Conservation (phyloP, 345 rosid species). For the Cardamine chenopodiifolia region DNA sequence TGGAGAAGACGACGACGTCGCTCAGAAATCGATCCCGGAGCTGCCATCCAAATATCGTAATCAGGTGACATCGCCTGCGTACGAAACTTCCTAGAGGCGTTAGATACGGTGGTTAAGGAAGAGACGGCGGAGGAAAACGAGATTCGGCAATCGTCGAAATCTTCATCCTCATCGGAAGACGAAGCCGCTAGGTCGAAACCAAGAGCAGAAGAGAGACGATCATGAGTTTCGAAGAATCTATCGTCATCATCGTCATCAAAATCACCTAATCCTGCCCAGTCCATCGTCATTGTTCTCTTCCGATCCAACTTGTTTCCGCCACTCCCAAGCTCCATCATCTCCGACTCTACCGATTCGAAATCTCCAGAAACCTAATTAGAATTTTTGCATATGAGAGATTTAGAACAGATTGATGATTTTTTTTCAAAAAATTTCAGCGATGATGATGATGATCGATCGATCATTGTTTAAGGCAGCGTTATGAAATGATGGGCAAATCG, state of each 20-base stretch:
- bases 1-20: constrained; percentile 77
- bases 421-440: neutral
- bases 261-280: constrained; percentile 70
- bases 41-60: constrained; percentile 84
- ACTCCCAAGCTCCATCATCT: constrained; percentile 12
- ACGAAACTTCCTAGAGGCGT: constrained; percentile 50
- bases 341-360: neutral
- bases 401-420: neutral
- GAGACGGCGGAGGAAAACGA: constrained; percentile 68
- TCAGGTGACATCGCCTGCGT: constrained; percentile 53
- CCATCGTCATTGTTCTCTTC: constrained; percentile 68
- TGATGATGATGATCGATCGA: constrained; percentile 28
- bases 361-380: neutral
- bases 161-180: constrained; percentile 65
- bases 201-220: constrained; percentile 61
- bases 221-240: constrained; percentile 69
- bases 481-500: constrained; percentile 43
- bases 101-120: constrained; percentile 37
- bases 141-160: constrained; percentile 66
- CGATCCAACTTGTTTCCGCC: constrained; percentile 46
- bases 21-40: constrained; percentile 81
- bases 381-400: neutral
- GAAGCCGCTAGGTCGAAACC: constrained; percentile 59
- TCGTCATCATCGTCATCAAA: constrained; percentile 75
- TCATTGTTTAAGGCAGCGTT: constrained; percentile 28